Base-by-base conservation (phyloP, 768 basidiomycete genomes). In the Pholiota conissans region DNA sequence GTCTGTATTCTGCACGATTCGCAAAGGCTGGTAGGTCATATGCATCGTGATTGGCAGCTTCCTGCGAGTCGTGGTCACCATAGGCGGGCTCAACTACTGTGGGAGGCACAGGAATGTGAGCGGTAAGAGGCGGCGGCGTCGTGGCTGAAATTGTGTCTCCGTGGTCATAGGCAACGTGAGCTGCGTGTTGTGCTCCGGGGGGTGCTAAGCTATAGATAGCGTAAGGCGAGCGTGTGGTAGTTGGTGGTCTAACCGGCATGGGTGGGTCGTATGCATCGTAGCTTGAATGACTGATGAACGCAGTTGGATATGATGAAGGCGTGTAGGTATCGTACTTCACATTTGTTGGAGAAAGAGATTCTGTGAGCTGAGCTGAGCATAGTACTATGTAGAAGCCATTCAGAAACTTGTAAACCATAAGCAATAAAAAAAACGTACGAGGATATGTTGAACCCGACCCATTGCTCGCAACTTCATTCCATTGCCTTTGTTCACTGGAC, bases 11-110 rank as follows among this genome's bases (percentile, higher is more conserved):
- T 29, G 62, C 42, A 47, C 55, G 48, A 18, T 50, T 55, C 20
- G 53, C 50, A 37, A 55, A 11, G 20, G 29, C 74, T 63, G 79
- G 80, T 51, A 74, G 69, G 57, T 76, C 73, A 56, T 75, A 71
- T 34, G 60, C 61, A 20, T 26, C 35, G 35, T 59, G 57, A 24
- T 55, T 54, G 22, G 52, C 16, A 49, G 35, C 35, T 29, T 22
- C 37, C 7, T 30, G 34, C 11, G 48, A 47, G 9, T 60, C 42
- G 20, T 49, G 18, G 35, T 22, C 16, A 16, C 22, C 30, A 35
- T 56, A 51, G 18, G 10, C 50, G 20, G 39, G 18, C 29, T 34
- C 37, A 32, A 49, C 35, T 28, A 37, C 37, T 8, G 24, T 40
- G 27, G 35, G 16, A 54, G 59, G 56, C 18, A 18, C 42, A 30